phyloP scores from a whole-genome alignment of 352 stramenopile species.

The Pythium coloratum region DNA sequence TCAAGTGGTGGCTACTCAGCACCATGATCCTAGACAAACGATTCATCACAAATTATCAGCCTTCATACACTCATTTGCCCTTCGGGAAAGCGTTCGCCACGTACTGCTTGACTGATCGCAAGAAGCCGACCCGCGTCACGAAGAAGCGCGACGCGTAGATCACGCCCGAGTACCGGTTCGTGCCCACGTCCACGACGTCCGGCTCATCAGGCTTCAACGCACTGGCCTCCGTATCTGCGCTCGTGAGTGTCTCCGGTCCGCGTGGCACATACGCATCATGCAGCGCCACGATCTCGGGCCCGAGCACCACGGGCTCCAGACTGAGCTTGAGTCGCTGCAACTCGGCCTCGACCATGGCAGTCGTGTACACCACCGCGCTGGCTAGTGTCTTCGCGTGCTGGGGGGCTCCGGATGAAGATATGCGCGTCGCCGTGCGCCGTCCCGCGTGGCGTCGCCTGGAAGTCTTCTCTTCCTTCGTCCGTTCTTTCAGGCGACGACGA shows the following conservation, averaged over 20 bases:
- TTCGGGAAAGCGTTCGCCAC: conserved; percentile 6
- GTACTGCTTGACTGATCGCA: conserved; percentile 68
- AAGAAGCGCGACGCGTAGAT: conserved; percentile 87
- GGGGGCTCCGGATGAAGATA: neutral
- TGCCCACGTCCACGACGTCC: conserved; percentile 44
- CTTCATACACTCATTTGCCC: neutral
- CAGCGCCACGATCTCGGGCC: conserved; percentile 48
- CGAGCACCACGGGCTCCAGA: conserved; percentile 59
- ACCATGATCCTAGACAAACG: conserved; percentile 60
- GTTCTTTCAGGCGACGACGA: conserved; percentile 11
- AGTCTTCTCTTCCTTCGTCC: neutral
- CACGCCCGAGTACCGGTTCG: conserved; percentile 78
- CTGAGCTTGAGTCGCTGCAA: conserved; percentile 64
- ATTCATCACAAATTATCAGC: conserved; percentile 3
- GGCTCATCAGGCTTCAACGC: conserved; percentile 38
- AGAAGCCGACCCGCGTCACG: conserved; percentile 79
- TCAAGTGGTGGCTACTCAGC: conserved; percentile 77
- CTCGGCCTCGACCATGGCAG: conserved; percentile 36
- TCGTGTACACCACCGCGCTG: neutral
- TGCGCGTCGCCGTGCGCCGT: neutral
- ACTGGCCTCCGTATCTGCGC: conserved; percentile 49
- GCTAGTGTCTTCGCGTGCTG: neutral
- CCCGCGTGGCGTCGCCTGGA: neutral
- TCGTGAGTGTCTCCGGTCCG: conserved; percentile 58
- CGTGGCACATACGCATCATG: conserved; percentile 67